Conservation (phyloP, 371 early-diverging fungal genomes). For the Mortierella sp. region DNA sequence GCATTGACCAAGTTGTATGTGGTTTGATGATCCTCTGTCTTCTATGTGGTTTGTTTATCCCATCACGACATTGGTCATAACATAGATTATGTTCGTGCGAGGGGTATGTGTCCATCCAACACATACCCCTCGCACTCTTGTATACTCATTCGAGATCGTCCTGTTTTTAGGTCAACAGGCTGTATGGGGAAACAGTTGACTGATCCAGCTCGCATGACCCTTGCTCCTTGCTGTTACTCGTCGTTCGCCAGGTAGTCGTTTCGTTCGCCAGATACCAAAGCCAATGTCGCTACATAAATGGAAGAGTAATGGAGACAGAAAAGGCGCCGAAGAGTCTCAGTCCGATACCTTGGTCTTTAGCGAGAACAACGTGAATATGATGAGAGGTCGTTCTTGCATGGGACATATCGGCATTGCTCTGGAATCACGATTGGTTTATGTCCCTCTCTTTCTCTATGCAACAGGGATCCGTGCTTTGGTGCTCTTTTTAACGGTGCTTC, state of each 20-base stretch:
- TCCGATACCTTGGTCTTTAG: not conserved
- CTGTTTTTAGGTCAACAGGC: not conserved
- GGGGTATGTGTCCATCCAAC: not conserved
- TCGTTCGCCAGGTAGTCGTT: not conserved
- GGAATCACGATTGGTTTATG: not conserved
- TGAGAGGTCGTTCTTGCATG: not conserved
- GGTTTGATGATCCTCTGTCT: not conserved
- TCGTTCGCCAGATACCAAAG: not conserved
- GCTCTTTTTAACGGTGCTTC: not conserved
- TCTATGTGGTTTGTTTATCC: not conserved
- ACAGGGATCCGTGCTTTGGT: not conserved
- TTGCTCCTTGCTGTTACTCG: not conserved
- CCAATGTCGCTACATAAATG: not conserved
- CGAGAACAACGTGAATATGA: not conserved
- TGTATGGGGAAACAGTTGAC: not conserved
- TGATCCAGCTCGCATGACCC: not conserved
- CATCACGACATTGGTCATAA: not conserved
- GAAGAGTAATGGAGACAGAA: not conserved
- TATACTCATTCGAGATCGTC: not conserved
- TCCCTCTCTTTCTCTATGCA: not conserved
- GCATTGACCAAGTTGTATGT: not conserved
- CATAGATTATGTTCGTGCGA: not conserved
- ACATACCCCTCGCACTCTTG: not conserved
- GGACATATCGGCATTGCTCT: constrained; percentile 24
- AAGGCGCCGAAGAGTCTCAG: not conserved